Percentiles rank a stretch among this genome's conserved stretches.
Evolutionary conservation across 805 yeast species (phyloP).

Genomic region (Komagataella ulmi): DNA sequence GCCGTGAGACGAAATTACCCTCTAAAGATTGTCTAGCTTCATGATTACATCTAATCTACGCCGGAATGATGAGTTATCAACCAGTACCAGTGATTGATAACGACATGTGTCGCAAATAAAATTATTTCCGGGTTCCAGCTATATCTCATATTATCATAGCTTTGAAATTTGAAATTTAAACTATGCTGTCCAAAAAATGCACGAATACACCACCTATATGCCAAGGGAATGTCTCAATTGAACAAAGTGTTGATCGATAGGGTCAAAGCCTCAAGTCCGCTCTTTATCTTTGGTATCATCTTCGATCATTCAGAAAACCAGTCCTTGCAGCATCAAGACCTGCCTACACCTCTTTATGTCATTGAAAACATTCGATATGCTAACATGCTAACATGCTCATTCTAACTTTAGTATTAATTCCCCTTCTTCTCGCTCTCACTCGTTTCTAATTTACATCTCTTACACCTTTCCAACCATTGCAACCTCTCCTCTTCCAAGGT

Average conservation of each 20-base stretch:
- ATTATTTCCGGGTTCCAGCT: not conserved
- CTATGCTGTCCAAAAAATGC: not conserved
- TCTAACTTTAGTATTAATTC: not conserved
- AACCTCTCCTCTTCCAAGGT: not conserved
- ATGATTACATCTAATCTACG: too few relatives aligned
- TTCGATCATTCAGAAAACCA: not conserved
- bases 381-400: not conserved
- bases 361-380: not conserved
- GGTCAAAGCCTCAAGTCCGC: too few relatives aligned
- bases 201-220: not conserved
- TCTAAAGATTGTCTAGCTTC: too few relatives aligned
- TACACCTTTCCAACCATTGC: not conserved
- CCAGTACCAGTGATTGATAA: too few relatives aligned
- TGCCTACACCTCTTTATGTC: not conserved
- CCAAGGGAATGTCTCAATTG: not conserved
- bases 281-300: too few relatives aligned
- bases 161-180: not conserved
- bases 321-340: too few relatives aligned
- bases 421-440: not conserved
- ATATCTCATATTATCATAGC: not conserved
- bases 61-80: too few relatives aligned
- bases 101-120: not conserved
- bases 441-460: not conserved
- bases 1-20: too few relatives aligned
- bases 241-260: not conserved